Conservation (phyloP, 2,329 filamentous ascomycete species). For the Exserohilum turcica region DNA sequence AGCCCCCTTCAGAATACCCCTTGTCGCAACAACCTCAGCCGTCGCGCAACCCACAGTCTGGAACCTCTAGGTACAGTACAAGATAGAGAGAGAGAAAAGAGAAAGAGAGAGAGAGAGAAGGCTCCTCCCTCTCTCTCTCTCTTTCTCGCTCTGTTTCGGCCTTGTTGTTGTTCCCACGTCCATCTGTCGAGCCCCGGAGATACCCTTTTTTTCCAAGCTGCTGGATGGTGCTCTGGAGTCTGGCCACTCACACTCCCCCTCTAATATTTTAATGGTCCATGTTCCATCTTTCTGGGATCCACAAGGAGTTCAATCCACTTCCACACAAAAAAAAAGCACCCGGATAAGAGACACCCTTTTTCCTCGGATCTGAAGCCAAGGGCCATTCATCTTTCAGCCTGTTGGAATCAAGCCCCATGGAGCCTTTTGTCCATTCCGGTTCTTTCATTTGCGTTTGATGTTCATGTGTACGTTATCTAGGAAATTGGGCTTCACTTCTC, state of each 20-base stretch:
- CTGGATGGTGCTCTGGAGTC: slow-evolving; percentile 41
- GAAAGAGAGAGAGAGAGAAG: too few species aligned
- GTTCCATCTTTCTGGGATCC: slow-evolving; percentile 30
- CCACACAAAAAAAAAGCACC: slow-evolving; percentile 33
- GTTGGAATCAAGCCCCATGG: slow-evolving; percentile 19
- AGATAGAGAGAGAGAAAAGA: slow-evolving; percentile 40
- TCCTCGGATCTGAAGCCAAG: slow-evolving; percentile 24
- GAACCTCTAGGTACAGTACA: slow-evolving; percentile 27
- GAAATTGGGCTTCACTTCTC: slow-evolving; percentile 18
- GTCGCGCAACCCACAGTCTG: slow-evolving; percentile 31
- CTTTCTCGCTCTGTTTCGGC: slow-evolving; percentile 32
- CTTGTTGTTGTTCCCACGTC: slow-evolving; percentile 38
- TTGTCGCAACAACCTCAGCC: slow-evolving; percentile 35
- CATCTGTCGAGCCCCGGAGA: slow-evolving; percentile 42
- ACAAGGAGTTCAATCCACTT: slow-evolving; percentile 30
- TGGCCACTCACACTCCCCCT: slow-evolving; percentile 18
- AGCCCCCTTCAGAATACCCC: slow-evolving; percentile 38
- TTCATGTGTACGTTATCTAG: slow-evolving; percentile 27
- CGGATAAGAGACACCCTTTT: slow-evolving; percentile 31
- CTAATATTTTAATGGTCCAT: slow-evolving; percentile 35
- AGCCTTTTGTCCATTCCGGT: slow-evolving; percentile 17
- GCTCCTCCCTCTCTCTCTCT: too few species aligned
- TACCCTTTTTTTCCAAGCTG: slow-evolving; percentile 40
- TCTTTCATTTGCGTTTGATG: slow-evolving; percentile 18
- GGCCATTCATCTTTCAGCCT: slow-evolving; percentile 17